Evolutionary conservation across 495 filamentous ascomycete genomes (phyloP).

Genomic region (Letharia columbiana): DNA sequence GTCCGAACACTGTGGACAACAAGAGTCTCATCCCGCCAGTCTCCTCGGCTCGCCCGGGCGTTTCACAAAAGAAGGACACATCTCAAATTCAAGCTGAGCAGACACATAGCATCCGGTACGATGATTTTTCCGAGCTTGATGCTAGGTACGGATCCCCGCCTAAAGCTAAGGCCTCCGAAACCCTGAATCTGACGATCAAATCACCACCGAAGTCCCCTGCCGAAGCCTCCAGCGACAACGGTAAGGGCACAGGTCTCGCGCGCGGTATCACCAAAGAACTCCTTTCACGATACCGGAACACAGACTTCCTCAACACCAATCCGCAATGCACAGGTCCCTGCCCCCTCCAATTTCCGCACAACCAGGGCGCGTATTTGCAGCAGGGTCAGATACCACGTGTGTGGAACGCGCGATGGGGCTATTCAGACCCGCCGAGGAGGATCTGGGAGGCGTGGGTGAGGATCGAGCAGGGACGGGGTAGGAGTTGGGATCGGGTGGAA

Average conservation of each 20-base stretch:
- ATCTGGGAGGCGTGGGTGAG: conserved; percentile 2
- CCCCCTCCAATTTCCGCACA: background rate
- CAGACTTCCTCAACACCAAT: background rate
- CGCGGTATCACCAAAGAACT: background rate
- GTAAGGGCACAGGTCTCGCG: background rate
- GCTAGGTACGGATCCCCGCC: background rate
- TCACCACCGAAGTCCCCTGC: background rate
- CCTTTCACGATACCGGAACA: background rate
- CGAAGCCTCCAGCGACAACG: background rate
- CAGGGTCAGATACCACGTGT: background rate
- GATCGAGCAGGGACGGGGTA: background rate
- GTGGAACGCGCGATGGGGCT: background rate
- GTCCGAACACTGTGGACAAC: background rate
- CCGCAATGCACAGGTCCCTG: background rate
- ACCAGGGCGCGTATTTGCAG: background rate
- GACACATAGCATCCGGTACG: background rate
- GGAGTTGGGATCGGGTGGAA: background rate
- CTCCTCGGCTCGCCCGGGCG: background rate
- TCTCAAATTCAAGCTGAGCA: background rate
- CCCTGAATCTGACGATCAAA: too few relatives aligned
- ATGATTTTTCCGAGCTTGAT: background rate
- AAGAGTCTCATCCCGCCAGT: background rate
- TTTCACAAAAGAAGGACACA: background rate
- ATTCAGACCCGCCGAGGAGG: background rate
- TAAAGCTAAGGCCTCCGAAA: background rate